phyloP scores from a whole-genome alignment of 1,284 basidiomycete genomes.

The Malassezia sp. region DNA sequence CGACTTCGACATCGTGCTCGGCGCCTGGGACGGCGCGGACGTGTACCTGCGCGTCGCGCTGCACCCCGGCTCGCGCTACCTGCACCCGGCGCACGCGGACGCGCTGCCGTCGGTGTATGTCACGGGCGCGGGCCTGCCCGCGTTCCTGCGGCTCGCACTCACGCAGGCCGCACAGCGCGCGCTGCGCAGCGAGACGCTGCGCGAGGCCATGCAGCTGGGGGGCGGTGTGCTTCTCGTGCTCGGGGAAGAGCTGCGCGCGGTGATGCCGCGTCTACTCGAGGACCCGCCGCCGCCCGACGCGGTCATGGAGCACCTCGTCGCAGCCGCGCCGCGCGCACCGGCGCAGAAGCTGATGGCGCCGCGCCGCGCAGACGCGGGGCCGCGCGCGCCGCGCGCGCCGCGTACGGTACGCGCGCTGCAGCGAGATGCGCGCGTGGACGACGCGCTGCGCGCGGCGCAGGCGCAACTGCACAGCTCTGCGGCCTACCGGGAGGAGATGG shows the following conservation, averaged over 20 bases:
- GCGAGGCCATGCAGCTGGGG: slow-evolving; percentile 51
- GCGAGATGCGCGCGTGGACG: slow-evolving; percentile 51
- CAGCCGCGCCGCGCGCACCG: not conserved
- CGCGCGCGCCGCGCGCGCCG: not conserved
- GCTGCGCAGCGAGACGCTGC: too few species aligned
- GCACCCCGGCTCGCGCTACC: slow-evolving; percentile 51
- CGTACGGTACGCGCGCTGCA: slow-evolving; percentile 35
- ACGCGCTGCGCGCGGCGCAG: slow-evolving; percentile 55
- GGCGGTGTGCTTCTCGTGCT: slow-evolving; percentile 65
- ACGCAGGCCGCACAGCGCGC: too few species aligned
- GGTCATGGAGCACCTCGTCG: slow-evolving; percentile 36
- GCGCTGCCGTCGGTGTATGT: slow-evolving; percentile 64
- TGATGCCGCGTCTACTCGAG: slow-evolving; percentile 29
- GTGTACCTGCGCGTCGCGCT: slow-evolving; percentile 61
- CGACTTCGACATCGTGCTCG: slow-evolving; percentile 42
- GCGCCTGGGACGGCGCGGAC: slow-evolving; percentile 40
- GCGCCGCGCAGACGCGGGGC: not conserved
- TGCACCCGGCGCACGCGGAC: slow-evolving; percentile 13
- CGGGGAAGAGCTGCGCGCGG: slow-evolving; percentile 59
- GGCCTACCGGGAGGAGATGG: slow-evolving; percentile 56
- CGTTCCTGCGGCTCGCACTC: slow-evolving; percentile 75
- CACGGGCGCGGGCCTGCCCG: slow-evolving; percentile 59
- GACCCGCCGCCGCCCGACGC: slow-evolving; percentile 41
- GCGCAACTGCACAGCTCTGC: slow-evolving; percentile 65
- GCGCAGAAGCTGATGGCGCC: not conserved